Evolutionary conservation across 805 yeast genomes (phyloP).

Genomic region (Candida ponderosae): DNA sequence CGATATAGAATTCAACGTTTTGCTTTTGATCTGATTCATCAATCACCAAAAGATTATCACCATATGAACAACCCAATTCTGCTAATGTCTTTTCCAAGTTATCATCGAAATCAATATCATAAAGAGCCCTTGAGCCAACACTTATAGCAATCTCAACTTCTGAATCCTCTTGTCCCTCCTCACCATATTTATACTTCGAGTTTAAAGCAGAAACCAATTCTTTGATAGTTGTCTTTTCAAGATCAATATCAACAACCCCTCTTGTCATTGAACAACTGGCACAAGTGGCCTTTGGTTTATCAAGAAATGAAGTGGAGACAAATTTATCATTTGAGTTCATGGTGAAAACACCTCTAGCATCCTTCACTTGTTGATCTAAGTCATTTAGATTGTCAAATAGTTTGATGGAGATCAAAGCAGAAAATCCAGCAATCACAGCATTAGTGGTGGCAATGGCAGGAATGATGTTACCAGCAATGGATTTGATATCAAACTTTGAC

Average conservation of each 20-base stretch:
- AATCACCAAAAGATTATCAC: constrained; percentile 59
- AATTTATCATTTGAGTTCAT: constrained; percentile 51
- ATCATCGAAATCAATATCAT: constrained; percentile 87
- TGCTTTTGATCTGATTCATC: constrained; percentile 73
- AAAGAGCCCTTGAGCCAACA: constrained; percentile 50
- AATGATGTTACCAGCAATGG: constrained; percentile 94
- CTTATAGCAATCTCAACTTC: constrained; percentile 45
- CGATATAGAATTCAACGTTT: constrained; percentile 54
- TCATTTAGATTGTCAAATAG: constrained; percentile 27
- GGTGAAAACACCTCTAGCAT: constrained; percentile 43
- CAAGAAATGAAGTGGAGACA: constrained; percentile 54
- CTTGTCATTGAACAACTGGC: constrained; percentile 54
- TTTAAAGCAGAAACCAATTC: constrained; percentile 46
- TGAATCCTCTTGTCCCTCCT: constrained; percentile 32
- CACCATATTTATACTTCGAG: constrained; percentile 44
- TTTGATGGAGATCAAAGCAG: constrained; percentile 65
- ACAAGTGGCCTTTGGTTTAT: constrained; percentile 63
- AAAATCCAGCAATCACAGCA: constrained; percentile 89
- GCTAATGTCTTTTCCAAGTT: constrained; percentile 41
- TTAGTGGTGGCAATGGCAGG: constrained; percentile 99
- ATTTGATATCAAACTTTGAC: constrained; percentile 82
- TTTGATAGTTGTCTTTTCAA: constrained; percentile 29
- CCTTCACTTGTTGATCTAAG: constrained; percentile 20
- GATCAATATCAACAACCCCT: constrained; percentile 36
- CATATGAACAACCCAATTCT: constrained; percentile 47